A percentile compares a stretch with the other conserved stretches of the same genome.
phyloP scores from a whole-genome alignment of 1,139 yeast species.

The Suhomyces maxii region DNA sequence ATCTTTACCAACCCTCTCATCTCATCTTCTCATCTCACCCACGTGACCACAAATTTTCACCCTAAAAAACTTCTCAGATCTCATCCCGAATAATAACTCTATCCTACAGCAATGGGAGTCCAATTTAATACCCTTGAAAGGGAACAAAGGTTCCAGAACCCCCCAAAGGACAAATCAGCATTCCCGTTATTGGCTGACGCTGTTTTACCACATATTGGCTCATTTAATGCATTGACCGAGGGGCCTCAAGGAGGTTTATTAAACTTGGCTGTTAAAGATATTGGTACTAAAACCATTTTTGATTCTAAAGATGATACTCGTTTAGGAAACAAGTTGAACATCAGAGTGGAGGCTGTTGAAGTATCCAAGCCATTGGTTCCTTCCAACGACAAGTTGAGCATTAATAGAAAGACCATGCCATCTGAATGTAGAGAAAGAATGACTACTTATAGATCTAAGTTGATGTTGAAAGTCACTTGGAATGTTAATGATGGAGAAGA shows the following conservation, averaged over 20 bases:
- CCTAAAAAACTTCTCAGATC: slow-evolving; percentile 8
- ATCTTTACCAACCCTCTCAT: not conserved
- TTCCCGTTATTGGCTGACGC: slow-evolving; percentile 85
- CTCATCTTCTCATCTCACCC: slow-evolving; percentile 7
- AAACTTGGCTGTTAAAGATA: slow-evolving; percentile 83
- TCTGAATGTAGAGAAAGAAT: slow-evolving; percentile 89
- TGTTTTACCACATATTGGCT: slow-evolving; percentile 91
- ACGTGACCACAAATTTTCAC: slow-evolving; percentile 13
- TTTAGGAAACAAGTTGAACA: slow-evolving; percentile 77
- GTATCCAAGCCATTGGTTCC: slow-evolving; percentile 80
- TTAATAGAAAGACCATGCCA: slow-evolving; percentile 83
- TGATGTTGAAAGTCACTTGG: slow-evolving; percentile 80
- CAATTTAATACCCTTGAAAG: slow-evolving; percentile 84
- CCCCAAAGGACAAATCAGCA: slow-evolving; percentile 83
- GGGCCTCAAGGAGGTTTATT: slow-evolving; percentile 83
- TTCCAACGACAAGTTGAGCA: slow-evolving; percentile 71
- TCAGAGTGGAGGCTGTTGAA: slow-evolving; percentile 84
- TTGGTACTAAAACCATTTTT: slow-evolving; percentile 80
- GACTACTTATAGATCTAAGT: slow-evolving; percentile 69
- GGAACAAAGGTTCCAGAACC: slow-evolving; percentile 80
- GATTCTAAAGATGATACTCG: slow-evolving; percentile 71
- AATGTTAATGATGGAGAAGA: slow-evolving; percentile 85
- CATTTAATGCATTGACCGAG: slow-evolving; percentile 91
- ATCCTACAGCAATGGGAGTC: slow-evolving; percentile 34
- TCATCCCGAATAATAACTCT: slow-evolving; percentile 1